A percentile compares a stretch with the other conserved stretches of the same genome.
Conservation (phyloP, 768 basidiomycete species). For the Boletus patriciae region DNA sequence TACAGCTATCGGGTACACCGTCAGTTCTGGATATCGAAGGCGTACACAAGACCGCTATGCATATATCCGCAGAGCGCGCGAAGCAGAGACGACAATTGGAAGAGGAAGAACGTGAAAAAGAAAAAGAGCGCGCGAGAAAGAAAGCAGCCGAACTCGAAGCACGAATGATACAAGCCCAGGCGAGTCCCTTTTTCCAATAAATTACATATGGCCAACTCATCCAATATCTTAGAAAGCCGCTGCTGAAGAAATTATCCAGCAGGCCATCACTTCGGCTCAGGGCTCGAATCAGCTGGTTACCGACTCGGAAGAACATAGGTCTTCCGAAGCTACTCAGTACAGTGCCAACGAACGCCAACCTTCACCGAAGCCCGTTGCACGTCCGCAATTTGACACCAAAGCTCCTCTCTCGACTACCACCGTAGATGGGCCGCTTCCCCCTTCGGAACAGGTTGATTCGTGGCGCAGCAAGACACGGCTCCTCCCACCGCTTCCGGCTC, state of each 20-base stretch:
- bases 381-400: constrained; percentile 20
- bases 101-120: constrained; percentile 78
- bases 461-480: constrained; percentile 58
- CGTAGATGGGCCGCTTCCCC: constrained; percentile 29
- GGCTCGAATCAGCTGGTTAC: constrained; percentile 1
- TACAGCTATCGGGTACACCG: constrained; percentile 21
- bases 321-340: constrained; percentile 2
- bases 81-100: constrained; percentile 77
- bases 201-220: constrained; percentile 12
- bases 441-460: constrained; percentile 48
- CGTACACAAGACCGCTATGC: constrained; percentile 76
- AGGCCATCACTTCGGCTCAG: constrained; percentile 39
- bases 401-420: constrained; percentile 3
- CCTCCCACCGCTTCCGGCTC: constrained; percentile 30
- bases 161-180: constrained; percentile 47
- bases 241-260: constrained; percentile 47
- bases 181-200: constrained; percentile 6
- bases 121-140: constrained; percentile 73
- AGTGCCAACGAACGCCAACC: constrained; percentile 34
- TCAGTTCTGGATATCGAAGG: constrained; percentile 55
- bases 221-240: constrained; percentile 33
- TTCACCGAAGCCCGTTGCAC: constrained; percentile 33
- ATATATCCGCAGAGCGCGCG: constrained; percentile 80
- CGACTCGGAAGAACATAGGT: constrained; percentile 5
- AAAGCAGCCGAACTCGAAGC: constrained; percentile 80